Base-by-base conservation (phyloP, 805 yeast genomes). In the Vanderwaltozyma yarrowii region DNA sequence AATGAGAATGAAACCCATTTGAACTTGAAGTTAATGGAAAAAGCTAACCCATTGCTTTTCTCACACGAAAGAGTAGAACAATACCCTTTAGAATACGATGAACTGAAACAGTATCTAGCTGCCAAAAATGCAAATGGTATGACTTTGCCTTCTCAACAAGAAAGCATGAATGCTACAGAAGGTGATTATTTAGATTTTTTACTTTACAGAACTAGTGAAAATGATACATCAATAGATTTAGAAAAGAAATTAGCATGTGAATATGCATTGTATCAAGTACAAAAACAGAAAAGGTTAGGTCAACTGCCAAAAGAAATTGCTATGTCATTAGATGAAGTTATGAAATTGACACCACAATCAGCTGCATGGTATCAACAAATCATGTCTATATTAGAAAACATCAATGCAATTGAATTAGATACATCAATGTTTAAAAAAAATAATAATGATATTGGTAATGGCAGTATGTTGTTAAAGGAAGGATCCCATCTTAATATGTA, bases 201-300 rank as follows among this genome's bases (percentile, higher is more conserved):
- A 16, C 37, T 55, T 4, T 56, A 51, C 31, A 39, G 35, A 28
- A 44, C 17, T 12, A 32, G 20, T 21, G 39, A 37, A 7, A 37
- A 32, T 20, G 39, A 41, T 25, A 39, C 41, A 3, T 30, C 32
- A 4, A 41, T 55, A 9, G 60, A 57, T 33, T 38, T 57, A 24
- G 45, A 53, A n/a, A 47, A 46, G 38, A 57, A 57, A 35, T 39
- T 57, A 33, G 47, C 45, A 7, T 46, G 47, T 30, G 62, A 57
- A 39, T 57, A 46, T 37, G 60, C 60, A 2, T 32, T 57, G 16
- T 57, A 39, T 34, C 50, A 46, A 36, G 49, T 46, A 15, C 50
- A 50, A 27, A 45, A 40, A 33, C 38, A 37, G 27, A 37, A 42
- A 18, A 43, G 36, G 14, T 21, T 30, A n/a, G 38, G 38, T 19